Percentiles rank a stretch among this genome's conserved stretches.
Evolutionary conservation across 2,329 filamentous ascomycete species (phyloP).

Genomic region (Onygenales sp.): DNA sequence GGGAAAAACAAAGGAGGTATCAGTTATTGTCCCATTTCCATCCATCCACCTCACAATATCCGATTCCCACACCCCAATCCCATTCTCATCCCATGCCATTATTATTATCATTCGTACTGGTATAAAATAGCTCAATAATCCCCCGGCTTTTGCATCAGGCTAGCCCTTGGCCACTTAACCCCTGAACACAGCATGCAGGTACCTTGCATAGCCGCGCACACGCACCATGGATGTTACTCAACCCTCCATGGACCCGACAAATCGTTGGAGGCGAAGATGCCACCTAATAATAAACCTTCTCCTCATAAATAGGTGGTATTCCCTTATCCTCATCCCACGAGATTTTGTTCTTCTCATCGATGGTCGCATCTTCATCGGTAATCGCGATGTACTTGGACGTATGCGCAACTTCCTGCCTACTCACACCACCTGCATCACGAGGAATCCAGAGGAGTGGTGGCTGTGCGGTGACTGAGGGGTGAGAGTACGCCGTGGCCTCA

Average conservation of each 20-base stretch:
- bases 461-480: conserved; percentile 56
- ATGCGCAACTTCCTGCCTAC: conserved; percentile 65
- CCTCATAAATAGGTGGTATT: conserved; percentile 49
- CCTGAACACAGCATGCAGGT: no score
- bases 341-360: conserved; percentile 62
- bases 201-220: no score
- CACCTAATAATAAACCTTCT: conserved; percentile 44
- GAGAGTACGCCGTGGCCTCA: conserved; percentile 61
- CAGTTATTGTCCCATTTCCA: no score
- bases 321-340: conserved; percentile 48
- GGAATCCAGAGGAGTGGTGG: conserved; percentile 78
- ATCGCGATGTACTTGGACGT: conserved; percentile 64
- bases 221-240: no score
- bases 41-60: no score
- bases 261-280: no score
- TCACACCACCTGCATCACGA: conserved; percentile 62
- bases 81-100: not conserved
- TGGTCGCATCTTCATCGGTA: conserved; percentile 64
- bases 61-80: no score
- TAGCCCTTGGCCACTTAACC: no score
- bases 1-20: no score
- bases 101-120: not conserved
- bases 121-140: not conserved
- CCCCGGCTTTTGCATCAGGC: no score
- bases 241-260: no score